Base-by-base conservation (phyloP, 495 filamentous ascomycete species). In the Neurospora sp. region DNA sequence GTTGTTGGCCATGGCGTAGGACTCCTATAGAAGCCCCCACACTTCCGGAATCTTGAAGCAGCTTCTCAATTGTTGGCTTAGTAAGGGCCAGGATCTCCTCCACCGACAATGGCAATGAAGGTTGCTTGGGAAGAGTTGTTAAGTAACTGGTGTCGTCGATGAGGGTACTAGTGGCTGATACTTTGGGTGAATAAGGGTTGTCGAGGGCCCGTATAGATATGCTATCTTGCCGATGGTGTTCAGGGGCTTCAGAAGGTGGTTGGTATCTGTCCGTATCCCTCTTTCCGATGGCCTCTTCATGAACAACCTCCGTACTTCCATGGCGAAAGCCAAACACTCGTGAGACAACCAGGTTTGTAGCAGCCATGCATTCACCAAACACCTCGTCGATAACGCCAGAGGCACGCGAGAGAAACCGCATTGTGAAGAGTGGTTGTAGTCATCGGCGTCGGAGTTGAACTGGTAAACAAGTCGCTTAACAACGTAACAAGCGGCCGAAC, bases 1-100 rank as follows among this genome's bases (percentile, higher is more conserved):
- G 19, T 3, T 37, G 54, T 7, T 72, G 24, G 4, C 38, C 54
- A 69, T 69, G 36, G 19, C 43, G 54, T 3, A 72, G 1, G 15
- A 74, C 39, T 31, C 73, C 73, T 38, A 74, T 43, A 6, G 73
- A 74, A 45, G 31, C 73, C 1, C 70, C 73, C 15, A 48, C 70
- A 34, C 45, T 74, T 5, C 73, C 70, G 21, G 54, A 45, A 19
- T 66, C 38, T 15, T 15, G 42, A 39, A 74, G 31, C n/a, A 74
- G 34, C 15, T 31, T 66, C 54, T 36, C 24, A 0, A 66, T 66
- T 17, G 54, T 66, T 34, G 54, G 54, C 28, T 19, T 66, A 19
- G 54, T 2, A 5, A 66, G 28, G 3, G 15, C 19, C 28, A 66
- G 13, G 28, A 66, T 66, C 54, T 66, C 54, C 28, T 62, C 54